phyloP scores from a whole-genome alignment of 2,329 filamentous ascomycete species.

The Aspergillus sp. region DNA sequence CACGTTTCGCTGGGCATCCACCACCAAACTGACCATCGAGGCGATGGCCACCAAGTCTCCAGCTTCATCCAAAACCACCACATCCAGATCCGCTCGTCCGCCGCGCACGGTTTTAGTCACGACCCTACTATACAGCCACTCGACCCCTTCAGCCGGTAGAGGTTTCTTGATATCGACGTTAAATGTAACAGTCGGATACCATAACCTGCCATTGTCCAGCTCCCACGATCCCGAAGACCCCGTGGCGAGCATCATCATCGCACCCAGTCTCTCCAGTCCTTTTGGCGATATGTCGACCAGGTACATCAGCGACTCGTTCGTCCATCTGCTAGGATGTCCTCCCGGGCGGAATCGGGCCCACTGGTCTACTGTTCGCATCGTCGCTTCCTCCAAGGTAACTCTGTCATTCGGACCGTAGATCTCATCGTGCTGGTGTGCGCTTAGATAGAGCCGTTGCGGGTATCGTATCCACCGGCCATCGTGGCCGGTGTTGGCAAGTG shows the following conservation, averaged over 20 bases:
- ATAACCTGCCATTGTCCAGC: constrained; percentile 44
- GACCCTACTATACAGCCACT: constrained; percentile 67
- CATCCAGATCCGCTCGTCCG: constrained; percentile 70
- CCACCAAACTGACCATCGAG: constrained; percentile 62
- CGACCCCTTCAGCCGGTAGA: constrained; percentile 62
- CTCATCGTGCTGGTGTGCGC: constrained; percentile 11
- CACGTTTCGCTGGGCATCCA: constrained; percentile 61
- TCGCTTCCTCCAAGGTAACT: constrained; percentile 5
- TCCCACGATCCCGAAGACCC: constrained; percentile 14
- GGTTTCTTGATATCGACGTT: constrained; percentile 74
- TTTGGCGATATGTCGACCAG: constrained; percentile 66
- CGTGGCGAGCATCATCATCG: constrained; percentile 21
- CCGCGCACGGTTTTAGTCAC: constrained; percentile 64
- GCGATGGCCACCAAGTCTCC: constrained; percentile 65
- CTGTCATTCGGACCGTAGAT: constrained; percentile 8
- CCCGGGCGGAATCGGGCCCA: constrained; percentile 62
- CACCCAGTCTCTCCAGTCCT: constrained; percentile 51
- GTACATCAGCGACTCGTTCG: constrained; percentile 59
- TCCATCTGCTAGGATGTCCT: constrained; percentile 49
- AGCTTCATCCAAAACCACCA: constrained; percentile 59
- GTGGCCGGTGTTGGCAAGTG: constrained; percentile 14
- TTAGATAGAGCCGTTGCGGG: constrained; percentile 38
- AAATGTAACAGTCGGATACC: constrained; percentile 72
- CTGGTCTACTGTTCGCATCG: constrained; percentile 48
- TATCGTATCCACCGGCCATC: constrained; percentile 23